Evolutionary conservation across 2,329 filamentous ascomycete species (phyloP), one percentile per base, ranked within the genome.

Genomic region (Fusarium phyllophilum): DNA sequence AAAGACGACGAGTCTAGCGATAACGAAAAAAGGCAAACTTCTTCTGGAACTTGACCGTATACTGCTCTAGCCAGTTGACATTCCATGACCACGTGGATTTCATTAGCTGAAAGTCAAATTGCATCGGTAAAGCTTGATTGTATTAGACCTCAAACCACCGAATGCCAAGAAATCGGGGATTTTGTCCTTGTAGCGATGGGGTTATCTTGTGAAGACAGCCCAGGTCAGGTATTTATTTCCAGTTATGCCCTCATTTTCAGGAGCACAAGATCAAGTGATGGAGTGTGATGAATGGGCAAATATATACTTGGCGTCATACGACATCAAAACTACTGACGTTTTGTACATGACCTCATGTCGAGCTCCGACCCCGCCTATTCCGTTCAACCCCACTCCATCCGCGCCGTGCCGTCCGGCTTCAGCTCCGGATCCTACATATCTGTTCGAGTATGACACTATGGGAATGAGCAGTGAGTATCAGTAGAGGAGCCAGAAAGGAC

Each of bases 321-420:
- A 44, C 48, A 58, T 33, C 38, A 56, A 34, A 26, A 45, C 31
- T 12, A 59, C 41, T 36, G 22, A 24, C 34, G 24, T n/a, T 39
- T n/a, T 33, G 29, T 52, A 24, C 55, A 70, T 70, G 42, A 38
- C 52, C 51, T 58, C 55, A 39, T 59, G 41, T 33, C 42, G 42
- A 44, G 49, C 26, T 38, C 41, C 56, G 44, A 51, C 56, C 49
- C 39, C 59, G 45, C 46, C 12, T 31, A n/a, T 26, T 38, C 48
- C 49, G 42, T 54, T 38, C 24, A 38, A 39, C 55, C 24, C 56
- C 56, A 38, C 51, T 18, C 61, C 24, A 41, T 48, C 61, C 29
- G 61, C 36, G 13, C 63, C 61, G 41, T 66, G 33, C 51, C 44
- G 64, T 59, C 62, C 51, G 38, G 52, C 31, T 45, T 15, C 55